Evolutionary conservation across 768 basidiomycete genomes (phyloP).

Genomic region (Leucocoprinus leucothites): DNA sequence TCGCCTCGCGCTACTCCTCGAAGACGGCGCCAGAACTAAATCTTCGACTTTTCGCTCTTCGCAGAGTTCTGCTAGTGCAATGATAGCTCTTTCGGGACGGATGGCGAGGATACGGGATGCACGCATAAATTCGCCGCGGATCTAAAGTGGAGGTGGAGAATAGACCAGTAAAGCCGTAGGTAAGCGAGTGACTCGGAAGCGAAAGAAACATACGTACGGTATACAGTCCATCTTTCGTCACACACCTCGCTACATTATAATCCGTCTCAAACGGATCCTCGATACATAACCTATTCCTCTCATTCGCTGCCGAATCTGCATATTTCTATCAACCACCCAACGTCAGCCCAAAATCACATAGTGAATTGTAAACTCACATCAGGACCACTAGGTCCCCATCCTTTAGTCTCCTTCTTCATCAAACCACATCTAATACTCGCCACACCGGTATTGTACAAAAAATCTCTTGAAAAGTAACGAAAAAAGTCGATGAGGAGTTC

Average conservation of each 20-base stretch:
- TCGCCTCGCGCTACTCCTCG: too few species aligned
- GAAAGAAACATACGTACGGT: too few species aligned
- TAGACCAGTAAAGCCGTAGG: background rate
- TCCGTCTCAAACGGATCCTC: constrained; percentile 98
- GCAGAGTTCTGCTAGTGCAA: constrained; percentile 86
- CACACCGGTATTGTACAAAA: constrained; percentile 87
- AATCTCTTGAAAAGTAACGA: constrained; percentile 93
- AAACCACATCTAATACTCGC: constrained; percentile 88
- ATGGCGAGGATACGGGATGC: constrained; percentile 80
- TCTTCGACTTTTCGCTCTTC: constrained; percentile 81
- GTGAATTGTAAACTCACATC: too few species aligned
- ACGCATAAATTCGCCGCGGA: constrained; percentile 98
- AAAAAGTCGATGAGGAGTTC: constrained; percentile 98
- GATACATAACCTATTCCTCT: constrained; percentile 93
- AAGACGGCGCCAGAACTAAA: constrained; percentile 50
- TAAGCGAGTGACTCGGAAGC: background rate
- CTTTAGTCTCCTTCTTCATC: constrained; percentile 87
- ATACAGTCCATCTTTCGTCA: constrained; percentile 94
- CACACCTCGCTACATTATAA: constrained; percentile 95
- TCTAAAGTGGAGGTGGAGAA: constrained; percentile 41
- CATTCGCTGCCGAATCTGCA: too few species aligned
- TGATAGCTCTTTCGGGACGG: constrained; percentile 77
- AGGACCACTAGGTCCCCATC: too few species aligned
- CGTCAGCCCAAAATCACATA: too few species aligned
- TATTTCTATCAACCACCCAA: too few species aligned